A percentile compares a stretch with the other conserved stretches of the same genome.
Evolutionary conservation across 2,329 filamentous ascomycete genomes (phyloP).

Genomic region (Mycogone perniciosa): DNA sequence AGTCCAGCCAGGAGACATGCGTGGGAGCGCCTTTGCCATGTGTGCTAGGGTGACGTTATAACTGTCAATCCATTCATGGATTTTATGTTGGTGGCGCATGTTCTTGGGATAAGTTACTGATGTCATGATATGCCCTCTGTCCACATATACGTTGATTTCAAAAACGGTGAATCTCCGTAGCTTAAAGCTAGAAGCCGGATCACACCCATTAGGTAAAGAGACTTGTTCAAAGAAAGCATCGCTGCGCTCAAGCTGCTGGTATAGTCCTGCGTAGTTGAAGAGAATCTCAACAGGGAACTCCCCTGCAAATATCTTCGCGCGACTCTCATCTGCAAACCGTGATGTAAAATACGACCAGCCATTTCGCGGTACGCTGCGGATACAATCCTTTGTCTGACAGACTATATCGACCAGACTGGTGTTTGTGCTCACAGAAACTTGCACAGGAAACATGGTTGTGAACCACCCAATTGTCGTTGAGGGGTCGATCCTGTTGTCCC

Average conservation of each 20-base stretch:
- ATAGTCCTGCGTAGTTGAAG: constrained; percentile 23
- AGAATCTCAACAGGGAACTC: constrained; percentile 26
- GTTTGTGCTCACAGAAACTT: too few species aligned
- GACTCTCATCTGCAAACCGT: constrained; percentile 15
- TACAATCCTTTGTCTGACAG: constrained; percentile 17
- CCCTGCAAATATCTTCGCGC: constrained; percentile 21
- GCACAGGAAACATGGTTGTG: constrained; percentile 26
- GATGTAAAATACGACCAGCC: constrained; percentile 19
- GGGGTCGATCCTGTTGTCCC: constrained; percentile 21
- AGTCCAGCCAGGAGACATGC: constrained; percentile 15
- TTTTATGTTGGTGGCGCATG: background rate
- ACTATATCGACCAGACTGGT: constrained; percentile 12
- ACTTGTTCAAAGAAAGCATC: background rate
- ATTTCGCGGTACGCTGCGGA: constrained; percentile 13
- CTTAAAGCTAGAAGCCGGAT: background rate
- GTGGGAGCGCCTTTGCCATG: background rate
- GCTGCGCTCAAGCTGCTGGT: constrained; percentile 14
- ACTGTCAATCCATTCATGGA: background rate
- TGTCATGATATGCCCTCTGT: background rate
- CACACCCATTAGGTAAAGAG: background rate
- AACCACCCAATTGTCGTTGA: constrained; percentile 35
- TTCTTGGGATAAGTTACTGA: background rate
- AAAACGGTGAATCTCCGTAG: background rate
- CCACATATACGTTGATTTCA: background rate
- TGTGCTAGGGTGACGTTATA: constrained; percentile 1